A percentile compares a stretch with the other conserved stretches of the same genome.
These are phyloP conservation scores for Penicillium fimorum DNA, from an alignment of 495 filamentous ascomycete species.

Conservation along the genomic window DNA sequence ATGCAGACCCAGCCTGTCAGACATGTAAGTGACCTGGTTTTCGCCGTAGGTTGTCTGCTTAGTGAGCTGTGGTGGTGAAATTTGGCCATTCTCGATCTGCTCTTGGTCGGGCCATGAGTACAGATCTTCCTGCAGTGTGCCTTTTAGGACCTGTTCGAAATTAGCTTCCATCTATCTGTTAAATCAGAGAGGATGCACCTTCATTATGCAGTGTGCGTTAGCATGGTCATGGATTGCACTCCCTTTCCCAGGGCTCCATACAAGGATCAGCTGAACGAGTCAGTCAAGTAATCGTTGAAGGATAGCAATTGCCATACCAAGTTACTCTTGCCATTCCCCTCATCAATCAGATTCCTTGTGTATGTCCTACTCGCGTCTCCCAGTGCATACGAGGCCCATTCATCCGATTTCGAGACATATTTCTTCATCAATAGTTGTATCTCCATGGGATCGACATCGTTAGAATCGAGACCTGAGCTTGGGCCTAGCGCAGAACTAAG, in stretches of 20 bases:
- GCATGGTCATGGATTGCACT: slow-evolving; percentile 88
- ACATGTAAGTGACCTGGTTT: slow-evolving; percentile 79
- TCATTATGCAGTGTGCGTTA: slow-evolving; percentile 74
- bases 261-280: slow-evolving; percentile 66
- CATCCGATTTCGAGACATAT: slow-evolving; percentile 62
- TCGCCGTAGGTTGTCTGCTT: slow-evolving; percentile 49
- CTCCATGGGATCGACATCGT: slow-evolving; percentile 69
- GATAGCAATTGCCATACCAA: slow-evolving; percentile 53
- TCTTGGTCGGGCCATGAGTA: slow-evolving; percentile 69
- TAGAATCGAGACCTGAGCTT: slow-evolving; percentile 74
- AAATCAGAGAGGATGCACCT: slow-evolving; percentile 33
- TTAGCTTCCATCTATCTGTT: not conserved
- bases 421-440: slow-evolving; percentile 66
- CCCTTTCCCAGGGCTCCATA: slow-evolving; percentile 89
- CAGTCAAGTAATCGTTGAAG: not conserved
- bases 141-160: slow-evolving; percentile 60
- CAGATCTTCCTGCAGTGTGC: slow-evolving; percentile 72
- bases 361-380: slow-evolving; percentile 64
- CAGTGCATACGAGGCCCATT: slow-evolving; percentile 74
- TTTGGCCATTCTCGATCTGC: slow-evolving; percentile 43
- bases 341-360: slow-evolving; percentile 85
- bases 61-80: slow-evolving; percentile 45
- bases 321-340: slow-evolving; percentile 89
- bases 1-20: slow-evolving; percentile 81
- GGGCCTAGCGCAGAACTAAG: slow-evolving; percentile 71